Conservation (phyloP, 192 early-diverging fungal species). For the Entomortierella chlamydospora region DNA sequence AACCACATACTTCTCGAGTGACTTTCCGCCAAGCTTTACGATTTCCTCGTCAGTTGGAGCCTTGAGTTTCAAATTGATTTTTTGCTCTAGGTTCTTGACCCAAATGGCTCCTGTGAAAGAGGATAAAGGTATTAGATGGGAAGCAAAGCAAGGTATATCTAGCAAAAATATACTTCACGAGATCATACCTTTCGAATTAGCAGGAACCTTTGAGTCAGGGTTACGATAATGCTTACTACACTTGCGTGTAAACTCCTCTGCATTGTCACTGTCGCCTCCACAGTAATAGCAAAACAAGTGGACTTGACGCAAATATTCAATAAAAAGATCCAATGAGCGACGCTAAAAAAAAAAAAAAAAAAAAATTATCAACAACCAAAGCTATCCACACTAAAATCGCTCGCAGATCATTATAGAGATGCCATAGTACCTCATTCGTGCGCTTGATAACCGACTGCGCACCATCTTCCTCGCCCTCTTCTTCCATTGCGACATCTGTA, state of each 20-base stretch:
- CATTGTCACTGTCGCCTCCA: conserved; percentile 81
- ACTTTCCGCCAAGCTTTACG: conserved; percentile 64
- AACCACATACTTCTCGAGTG: conserved; percentile 56
- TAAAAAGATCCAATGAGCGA: conserved; percentile 77
- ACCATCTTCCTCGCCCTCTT: conserved; percentile 29
- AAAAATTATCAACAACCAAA: background rate
- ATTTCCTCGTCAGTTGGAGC: conserved; percentile 57
- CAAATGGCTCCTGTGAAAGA: conserved; percentile 56
- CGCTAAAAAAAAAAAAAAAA: conserved; percentile 2
- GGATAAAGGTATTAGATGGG: background rate
- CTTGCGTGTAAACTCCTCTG: conserved; percentile 88
- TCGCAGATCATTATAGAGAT: background rate
- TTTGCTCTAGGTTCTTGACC: conserved; percentile 68
- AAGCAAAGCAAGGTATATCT: background rate
- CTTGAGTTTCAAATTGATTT: conserved; percentile 60
- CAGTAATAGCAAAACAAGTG: conserved; percentile 98
- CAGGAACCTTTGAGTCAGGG: conserved; percentile 33
- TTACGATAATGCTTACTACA: conserved; percentile 62
- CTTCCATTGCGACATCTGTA: conserved; percentile 25
- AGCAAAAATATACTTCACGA: background rate
- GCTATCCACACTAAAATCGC: too few relatives aligned
- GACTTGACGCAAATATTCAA: conserved; percentile 89
- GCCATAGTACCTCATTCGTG: conserved; percentile 16
- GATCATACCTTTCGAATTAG: conserved; percentile 27
- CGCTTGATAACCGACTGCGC: conserved; percentile 12